Evolutionary conservation across 345 rosid species (phyloP).

Genomic region (Clarkia xantiana): DNA sequence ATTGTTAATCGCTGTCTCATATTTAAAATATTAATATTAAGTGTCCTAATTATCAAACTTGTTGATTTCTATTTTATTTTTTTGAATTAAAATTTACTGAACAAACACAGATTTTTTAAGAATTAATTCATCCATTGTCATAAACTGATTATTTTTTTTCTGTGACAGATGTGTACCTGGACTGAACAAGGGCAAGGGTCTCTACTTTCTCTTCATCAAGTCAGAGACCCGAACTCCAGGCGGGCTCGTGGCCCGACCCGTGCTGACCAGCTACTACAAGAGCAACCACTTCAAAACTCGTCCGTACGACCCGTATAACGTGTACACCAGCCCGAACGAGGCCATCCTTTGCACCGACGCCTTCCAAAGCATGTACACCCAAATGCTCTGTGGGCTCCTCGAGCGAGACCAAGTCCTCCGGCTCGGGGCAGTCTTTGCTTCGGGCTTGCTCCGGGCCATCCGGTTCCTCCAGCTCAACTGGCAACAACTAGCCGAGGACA

Average conservation of each 20-base stretch:
- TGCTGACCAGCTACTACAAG: slow-evolving; percentile 86
- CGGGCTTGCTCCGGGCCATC: slow-evolving; percentile 80
- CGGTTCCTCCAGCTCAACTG: slow-evolving; percentile 79
- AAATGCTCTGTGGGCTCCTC: slow-evolving; percentile 78
- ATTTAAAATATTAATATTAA: too few relatives aligned
- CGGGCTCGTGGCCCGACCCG: slow-evolving; percentile 79
- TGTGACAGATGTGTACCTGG: slow-evolving; percentile 59
- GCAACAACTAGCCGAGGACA: slow-evolving; percentile 43
- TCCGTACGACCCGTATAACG: slow-evolving; percentile 73
- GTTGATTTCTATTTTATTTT: too few relatives aligned
- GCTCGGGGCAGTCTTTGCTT: slow-evolving; percentile 83
- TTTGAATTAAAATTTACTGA: too few relatives aligned
- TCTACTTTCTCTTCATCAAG: slow-evolving; percentile 73
- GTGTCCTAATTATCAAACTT: too few relatives aligned
- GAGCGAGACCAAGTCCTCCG: slow-evolving; percentile 69
- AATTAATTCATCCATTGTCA: too few relatives aligned
- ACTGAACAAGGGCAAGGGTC: slow-evolving; percentile 79
- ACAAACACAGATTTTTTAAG: slow-evolving; percentile 5
- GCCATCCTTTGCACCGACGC: slow-evolving; percentile 82
- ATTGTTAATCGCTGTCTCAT: too few relatives aligned
- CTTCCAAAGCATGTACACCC: slow-evolving; percentile 90
- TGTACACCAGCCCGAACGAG: slow-evolving; percentile 87
- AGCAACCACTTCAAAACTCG: slow-evolving; percentile 78
- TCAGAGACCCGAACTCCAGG: slow-evolving; percentile 84
- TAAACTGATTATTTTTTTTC: background rate